Base-by-base conservation (phyloP, 2,329 filamentous ascomycete species). In the Pseudogymnoascus sp. region DNA sequence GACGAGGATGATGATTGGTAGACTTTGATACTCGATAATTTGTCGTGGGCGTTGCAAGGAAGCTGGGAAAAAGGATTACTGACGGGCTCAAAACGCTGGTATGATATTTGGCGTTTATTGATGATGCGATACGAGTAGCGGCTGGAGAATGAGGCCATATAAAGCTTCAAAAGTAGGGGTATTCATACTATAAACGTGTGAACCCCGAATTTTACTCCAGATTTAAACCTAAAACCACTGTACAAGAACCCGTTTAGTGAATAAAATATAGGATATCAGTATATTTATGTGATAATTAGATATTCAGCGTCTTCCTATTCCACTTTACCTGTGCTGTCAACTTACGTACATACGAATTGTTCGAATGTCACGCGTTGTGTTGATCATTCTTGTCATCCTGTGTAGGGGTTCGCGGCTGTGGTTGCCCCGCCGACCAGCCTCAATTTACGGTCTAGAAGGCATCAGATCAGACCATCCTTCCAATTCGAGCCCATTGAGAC, bases 1-100 rank as follows among this genome's bases (percentile, higher is more conserved):
- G 82, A 84, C 50, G 75, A 77, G 16, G 79, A 80, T 43, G 78
- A 81, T 20, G 72, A 70, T 18, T 58, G 57, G 57, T 58, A 28
- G n/a, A 37, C 2, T 11, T 12, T 33, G 33, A 36, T 14, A 36
- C 25, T 50, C 22, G 22, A 28, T 16, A 28, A 9, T 28, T 28
- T 28, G 41, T 16, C n/a, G 43, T 50, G 16, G 43, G 43, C 43
- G 43, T 50, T 50, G 5, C 25, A 33, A 50, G 43, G 43, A 16
- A 50, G 5, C 7, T 18, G 25, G 43, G 25, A 50, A 50, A 50
- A 50, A 30, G 25, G 41, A 28, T 16, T 20, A n/a, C 6, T 28
- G 41, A 47, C 22, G 22, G 22, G 25, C 5, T 30, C 4, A 9
- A n/a, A 11, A n/a, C n/a, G n/a, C 43, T 50, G 43, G n/a, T 6